A percentile compares a stretch with the other conserved stretches of the same genome.
These are phyloP conservation scores for Perkinsus chesapeaki DNA, from an alignment of 169 alveolate genomes.

Conservation along the genomic window DNA sequence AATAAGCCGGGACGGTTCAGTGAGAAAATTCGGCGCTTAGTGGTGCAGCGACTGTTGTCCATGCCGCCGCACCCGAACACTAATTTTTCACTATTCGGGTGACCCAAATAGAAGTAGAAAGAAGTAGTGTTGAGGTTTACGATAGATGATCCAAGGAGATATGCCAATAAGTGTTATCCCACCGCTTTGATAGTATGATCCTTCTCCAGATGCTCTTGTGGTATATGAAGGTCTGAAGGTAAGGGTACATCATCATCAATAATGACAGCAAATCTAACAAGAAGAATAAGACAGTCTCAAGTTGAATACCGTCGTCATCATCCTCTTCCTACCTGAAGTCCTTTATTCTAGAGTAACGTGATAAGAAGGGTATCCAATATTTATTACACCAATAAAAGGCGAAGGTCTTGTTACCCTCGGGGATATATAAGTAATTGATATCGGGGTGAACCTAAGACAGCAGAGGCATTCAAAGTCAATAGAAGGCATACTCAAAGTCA, in stretches of 20 bases:
- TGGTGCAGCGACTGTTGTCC: too few species aligned
- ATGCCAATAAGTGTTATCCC: not conserved
- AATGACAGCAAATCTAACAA: not conserved
- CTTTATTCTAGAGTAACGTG: not conserved
- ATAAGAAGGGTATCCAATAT: not conserved
- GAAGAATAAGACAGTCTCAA: too few species aligned
- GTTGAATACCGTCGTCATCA: too few species aligned
- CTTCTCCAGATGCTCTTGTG: not conserved
- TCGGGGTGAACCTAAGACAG: not conserved
- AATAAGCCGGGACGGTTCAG: too few species aligned
- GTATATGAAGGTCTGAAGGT: not conserved
- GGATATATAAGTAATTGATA: not conserved
- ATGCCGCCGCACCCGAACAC: too few species aligned
- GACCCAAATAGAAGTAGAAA: too few species aligned
- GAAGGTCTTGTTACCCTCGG: not conserved
- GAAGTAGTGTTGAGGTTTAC: too few species aligned
- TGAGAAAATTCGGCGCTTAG: too few species aligned
- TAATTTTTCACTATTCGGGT: too few species aligned
- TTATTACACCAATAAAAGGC: not conserved
- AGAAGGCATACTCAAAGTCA: not conserved
- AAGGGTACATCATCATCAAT: not conserved
- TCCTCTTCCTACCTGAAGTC: conserved; percentile 1
- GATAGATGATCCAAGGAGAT: not conserved
- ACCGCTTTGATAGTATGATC: not conserved
- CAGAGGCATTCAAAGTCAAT: not conserved